Conservation (phyloP, 169 alveolate species). For the Perkinsus marinus region DNA sequence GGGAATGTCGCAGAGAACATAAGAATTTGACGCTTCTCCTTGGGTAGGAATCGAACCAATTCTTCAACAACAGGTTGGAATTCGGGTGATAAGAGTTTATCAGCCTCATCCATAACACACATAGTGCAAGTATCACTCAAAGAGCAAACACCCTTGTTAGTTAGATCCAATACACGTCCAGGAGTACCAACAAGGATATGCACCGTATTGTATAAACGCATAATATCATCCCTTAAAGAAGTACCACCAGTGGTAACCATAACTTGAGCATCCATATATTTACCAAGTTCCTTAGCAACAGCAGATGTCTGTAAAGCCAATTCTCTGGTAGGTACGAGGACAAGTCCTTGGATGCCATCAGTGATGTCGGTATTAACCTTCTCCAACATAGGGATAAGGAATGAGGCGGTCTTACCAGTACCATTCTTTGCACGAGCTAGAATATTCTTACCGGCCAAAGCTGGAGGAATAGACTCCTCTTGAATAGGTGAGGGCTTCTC, state of each 20-base stretch:
- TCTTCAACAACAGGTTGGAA: slow-evolving; percentile 89
- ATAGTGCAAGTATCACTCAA: slow-evolving; percentile 68
- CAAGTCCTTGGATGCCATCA: slow-evolving; percentile 49
- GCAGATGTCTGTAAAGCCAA: slow-evolving; percentile 85
- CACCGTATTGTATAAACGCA: slow-evolving; percentile 82
- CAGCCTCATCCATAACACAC: slow-evolving; percentile 96
- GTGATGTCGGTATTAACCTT: slow-evolving; percentile 16
- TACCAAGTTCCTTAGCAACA: slow-evolving; percentile 88
- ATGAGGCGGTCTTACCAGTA: slow-evolving; percentile 98
- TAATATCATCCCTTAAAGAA: slow-evolving; percentile 85
- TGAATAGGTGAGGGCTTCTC: slow-evolving; percentile 97
- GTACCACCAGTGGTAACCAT: slow-evolving; percentile 99
- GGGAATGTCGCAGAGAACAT: slow-evolving; percentile 98
- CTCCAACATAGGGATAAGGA: slow-evolving; percentile 90
- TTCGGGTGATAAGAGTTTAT: slow-evolving; percentile 90
- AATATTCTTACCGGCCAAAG: slow-evolving; percentile 86
- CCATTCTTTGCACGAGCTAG: slow-evolving; percentile 99
- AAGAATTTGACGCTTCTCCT: slow-evolving; percentile 72
- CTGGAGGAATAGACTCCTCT: slow-evolving; percentile 94
- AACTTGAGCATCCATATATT: slow-evolving; percentile 86
- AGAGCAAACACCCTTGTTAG: slow-evolving; percentile 82
- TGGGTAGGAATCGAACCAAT: slow-evolving; percentile 77
- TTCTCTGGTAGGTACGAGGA: slow-evolving; percentile 92
- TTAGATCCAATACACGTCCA: slow-evolving; percentile 90
- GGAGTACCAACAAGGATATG: slow-evolving; percentile 99